Evolutionary conservation across 1,139 yeast genomes (phyloP).

Genomic region (Sugiyamaella sp.): DNA sequence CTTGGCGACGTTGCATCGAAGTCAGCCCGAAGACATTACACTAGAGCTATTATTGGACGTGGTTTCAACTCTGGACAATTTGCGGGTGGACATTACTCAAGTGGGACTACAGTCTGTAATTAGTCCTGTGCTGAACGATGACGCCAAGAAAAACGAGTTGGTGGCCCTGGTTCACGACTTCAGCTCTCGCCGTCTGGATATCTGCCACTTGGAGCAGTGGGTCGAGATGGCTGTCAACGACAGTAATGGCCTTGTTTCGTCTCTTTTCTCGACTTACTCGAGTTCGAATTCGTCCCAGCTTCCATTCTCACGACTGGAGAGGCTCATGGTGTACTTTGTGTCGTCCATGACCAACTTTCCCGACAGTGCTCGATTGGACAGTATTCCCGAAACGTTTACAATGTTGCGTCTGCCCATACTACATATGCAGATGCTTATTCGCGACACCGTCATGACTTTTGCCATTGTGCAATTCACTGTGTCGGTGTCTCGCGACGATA

Average conservation of each 20-base stretch:
- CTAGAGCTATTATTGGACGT: slow-evolving; percentile 17
- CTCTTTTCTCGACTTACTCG: background rate
- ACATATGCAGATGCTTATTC: slow-evolving; percentile 29
- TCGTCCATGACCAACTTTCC: slow-evolving; percentile 25
- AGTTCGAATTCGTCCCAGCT: background rate
- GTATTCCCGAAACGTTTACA: slow-evolving; percentile 32
- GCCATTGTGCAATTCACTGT: slow-evolving; percentile 31
- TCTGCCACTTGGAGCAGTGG: slow-evolving; percentile 30
- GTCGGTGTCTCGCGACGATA: slow-evolving; percentile 26
- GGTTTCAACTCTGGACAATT: slow-evolving; percentile 27
- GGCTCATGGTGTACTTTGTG: slow-evolving; percentile 25
- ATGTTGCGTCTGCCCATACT: slow-evolving; percentile 31
- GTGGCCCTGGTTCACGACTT: slow-evolving; percentile 31
- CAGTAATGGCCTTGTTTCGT: slow-evolving; percentile 5
- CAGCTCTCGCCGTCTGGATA: slow-evolving; percentile 22
- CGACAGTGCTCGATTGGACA: slow-evolving; percentile 21
- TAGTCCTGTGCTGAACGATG: slow-evolving; percentile 16
- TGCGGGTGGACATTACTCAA: slow-evolving; percentile 27
- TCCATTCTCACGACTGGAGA: slow-evolving; percentile 20
- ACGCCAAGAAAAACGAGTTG: slow-evolving; percentile 28
- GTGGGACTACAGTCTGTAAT: slow-evolving; percentile 18
- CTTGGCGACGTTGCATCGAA: slow-evolving; percentile 2
- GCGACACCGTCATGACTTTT: slow-evolving; percentile 33
- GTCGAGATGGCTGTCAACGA: slow-evolving; percentile 23
- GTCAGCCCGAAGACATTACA: background rate